Percentiles rank a stretch among this genome's conserved stretches.
Conservation (phyloP, 805 yeast species). For the Candida namnaoensis region DNA sequence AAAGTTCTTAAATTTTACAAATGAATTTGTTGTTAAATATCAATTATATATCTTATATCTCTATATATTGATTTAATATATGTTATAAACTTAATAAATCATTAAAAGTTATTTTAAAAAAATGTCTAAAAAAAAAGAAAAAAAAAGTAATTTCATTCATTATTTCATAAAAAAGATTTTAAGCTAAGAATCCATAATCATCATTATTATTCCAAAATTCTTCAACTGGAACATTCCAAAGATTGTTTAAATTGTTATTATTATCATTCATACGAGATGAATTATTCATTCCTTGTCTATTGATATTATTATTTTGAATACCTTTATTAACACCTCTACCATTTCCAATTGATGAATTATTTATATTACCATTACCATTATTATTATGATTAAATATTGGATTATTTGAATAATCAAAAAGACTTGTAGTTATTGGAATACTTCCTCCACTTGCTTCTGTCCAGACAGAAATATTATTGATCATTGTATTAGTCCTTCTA, state of each 20-base stretch:
- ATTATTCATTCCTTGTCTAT: too few species aligned
- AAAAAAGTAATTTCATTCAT: too few species aligned
- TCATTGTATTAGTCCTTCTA: conserved; percentile 48
- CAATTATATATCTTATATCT: too few species aligned
- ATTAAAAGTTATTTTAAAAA: too few species aligned
- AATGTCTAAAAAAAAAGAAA: too few species aligned
- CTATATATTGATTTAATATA: too few species aligned
- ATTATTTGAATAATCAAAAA: conserved; percentile 15
- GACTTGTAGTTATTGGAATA: conserved; percentile 12
- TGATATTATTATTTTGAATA: too few species aligned
- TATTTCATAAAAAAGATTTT: not conserved
- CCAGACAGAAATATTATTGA: conserved; percentile 53
- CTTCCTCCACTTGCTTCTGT: conserved; percentile 35
- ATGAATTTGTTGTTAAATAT: too few species aligned
- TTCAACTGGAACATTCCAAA: conserved; percentile 27
- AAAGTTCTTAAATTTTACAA: too few species aligned
- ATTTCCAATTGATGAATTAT: not conserved
- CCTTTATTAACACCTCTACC: not conserved
- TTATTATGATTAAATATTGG: not conserved
- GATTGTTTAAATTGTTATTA: not conserved
- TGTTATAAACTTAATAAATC: too few species aligned
- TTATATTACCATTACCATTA: not conserved
- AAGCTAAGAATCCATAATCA: conserved; percentile 39
- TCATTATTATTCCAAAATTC: conserved; percentile 41
- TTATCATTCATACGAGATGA: too few species aligned